Percentiles rank a stretch among this genome's conserved stretches.
phyloP scores from a whole-genome alignment of 164 flowering plant species.

The Vitis amurensis region DNA sequence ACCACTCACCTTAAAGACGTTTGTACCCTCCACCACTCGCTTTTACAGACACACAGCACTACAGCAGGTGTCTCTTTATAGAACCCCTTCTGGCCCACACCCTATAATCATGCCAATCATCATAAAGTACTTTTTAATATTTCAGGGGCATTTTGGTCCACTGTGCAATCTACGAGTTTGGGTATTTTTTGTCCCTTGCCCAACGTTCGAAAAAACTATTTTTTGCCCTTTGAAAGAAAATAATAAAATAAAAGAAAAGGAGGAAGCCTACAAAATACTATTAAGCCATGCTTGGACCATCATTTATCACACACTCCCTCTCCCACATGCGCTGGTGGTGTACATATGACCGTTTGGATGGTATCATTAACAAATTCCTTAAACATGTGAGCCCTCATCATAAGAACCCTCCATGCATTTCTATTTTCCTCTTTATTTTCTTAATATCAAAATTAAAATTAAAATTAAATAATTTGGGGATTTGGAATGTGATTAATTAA shows the following conservation, averaged over 20 bases:
- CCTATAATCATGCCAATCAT: slow-evolving; percentile 7
- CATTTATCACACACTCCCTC: slow-evolving; percentile 11
- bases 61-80: no score
- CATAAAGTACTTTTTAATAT: neutral
- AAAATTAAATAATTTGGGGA: no score
- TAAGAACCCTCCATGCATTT: no score
- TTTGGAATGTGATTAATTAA: no score
- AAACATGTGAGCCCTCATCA: no score
- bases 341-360: slow-evolving; percentile 10
- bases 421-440: no score
- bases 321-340: neutral
- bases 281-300: slow-evolving; percentile 32
- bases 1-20: no score
- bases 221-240: neutral
- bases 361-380: neutral
- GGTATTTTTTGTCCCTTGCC: neutral
- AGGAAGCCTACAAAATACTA: neutral
- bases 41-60: no score
- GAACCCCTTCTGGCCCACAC: no score
- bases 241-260: neutral
- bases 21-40: no score
- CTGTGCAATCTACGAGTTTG: slow-evolving; percentile 1
- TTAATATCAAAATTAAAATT: no score
- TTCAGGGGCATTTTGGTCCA: slow-evolving; percentile 6
- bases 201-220: slow-evolving; percentile 1